Conservation (phyloP, 129 eudicot genomes). For the Ambrosia artemisiifolia region DNA sequence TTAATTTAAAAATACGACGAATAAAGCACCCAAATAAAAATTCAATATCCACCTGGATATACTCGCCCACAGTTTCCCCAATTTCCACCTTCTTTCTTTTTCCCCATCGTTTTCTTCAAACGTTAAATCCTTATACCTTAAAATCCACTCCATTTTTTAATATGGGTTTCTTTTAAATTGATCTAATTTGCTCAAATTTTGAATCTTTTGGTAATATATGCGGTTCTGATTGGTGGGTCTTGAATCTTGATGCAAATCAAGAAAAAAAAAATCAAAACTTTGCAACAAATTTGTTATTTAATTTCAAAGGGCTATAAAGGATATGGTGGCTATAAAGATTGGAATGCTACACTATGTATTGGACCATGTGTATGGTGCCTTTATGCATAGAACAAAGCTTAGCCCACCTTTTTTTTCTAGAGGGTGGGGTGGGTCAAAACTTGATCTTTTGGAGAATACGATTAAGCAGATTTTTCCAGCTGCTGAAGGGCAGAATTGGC, state of each 20-base stretch:
- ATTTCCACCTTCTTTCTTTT: slow-evolving; percentile 13
- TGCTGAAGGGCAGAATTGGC: slow-evolving; percentile 78
- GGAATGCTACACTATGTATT: slow-evolving; percentile 84
- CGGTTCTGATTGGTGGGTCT: slow-evolving; percentile 27
- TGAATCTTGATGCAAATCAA: slow-evolving; percentile 5
- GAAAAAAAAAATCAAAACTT: neutral
- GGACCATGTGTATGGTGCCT: slow-evolving; percentile 96
- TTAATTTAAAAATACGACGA: neutral
- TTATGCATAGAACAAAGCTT: slow-evolving; percentile 79
- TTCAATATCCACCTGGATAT: slow-evolving; percentile 14
- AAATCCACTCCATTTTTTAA: slow-evolving; percentile 11
- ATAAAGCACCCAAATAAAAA: slow-evolving; percentile 2
- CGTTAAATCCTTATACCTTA: slow-evolving; percentile 10
- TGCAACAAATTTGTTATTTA: neutral
- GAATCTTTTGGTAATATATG: neutral
- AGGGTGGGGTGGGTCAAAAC: slow-evolving; percentile 92
- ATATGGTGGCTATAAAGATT: slow-evolving; percentile 66
- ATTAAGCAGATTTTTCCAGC: slow-evolving; percentile 72
- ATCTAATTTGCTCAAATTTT: neutral
- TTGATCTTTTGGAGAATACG: slow-evolving; percentile 77
- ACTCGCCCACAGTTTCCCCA: slow-evolving; percentile 25
- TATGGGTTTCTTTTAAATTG: slow-evolving; percentile 16
- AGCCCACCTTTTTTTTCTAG: slow-evolving; percentile 80
- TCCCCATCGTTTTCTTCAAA: slow-evolving; percentile 18
- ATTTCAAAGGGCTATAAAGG: slow-evolving; percentile 24